Conservation (phyloP, 179 eudicot genomes). For the Camellia oleifera region DNA sequence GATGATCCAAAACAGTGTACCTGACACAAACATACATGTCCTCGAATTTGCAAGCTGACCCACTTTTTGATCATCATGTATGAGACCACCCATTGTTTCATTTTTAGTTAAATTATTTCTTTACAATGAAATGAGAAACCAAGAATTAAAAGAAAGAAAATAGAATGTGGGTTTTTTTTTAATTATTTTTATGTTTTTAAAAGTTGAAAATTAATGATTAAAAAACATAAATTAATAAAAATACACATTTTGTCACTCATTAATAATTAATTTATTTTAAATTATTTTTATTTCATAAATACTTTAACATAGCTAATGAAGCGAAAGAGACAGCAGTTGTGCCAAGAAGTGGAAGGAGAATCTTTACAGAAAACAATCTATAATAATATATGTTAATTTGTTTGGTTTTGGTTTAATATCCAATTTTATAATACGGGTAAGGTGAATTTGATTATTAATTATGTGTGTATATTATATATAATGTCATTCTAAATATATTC, state of each 20-base stretch:
- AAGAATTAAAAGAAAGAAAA: neutral
- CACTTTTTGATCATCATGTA: constrained; percentile 8
- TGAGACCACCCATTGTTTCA: neutral
- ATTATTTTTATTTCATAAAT: too few relatives aligned
- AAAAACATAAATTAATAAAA: too few relatives aligned
- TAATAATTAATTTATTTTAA: neutral
- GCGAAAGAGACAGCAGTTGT: neutral
- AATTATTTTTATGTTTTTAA: too few relatives aligned
- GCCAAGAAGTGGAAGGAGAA: constrained; percentile 10
- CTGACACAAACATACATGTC: constrained; percentile 12
- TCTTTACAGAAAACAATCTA: constrained; percentile 17
- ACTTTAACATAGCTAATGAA: constrained; percentile 15
- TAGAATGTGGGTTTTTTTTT: too few relatives aligned
- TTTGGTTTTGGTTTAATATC: neutral
- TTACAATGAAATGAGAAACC: neutral
- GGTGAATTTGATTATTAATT: neutral
- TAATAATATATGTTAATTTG: neutral
- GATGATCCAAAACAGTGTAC: constrained; percentile 3
- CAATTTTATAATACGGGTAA: neutral
- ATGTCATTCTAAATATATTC: too few relatives aligned
- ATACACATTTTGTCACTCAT: too few relatives aligned
- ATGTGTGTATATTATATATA: too few relatives aligned
- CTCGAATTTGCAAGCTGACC: constrained; percentile 7
- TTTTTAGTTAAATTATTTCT: neutral
- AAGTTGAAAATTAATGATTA: too few relatives aligned